These are phyloP conservation scores for Allium fistulosum DNA, from an alignment of 106 monocot species.

Conservation along the genomic window DNA sequence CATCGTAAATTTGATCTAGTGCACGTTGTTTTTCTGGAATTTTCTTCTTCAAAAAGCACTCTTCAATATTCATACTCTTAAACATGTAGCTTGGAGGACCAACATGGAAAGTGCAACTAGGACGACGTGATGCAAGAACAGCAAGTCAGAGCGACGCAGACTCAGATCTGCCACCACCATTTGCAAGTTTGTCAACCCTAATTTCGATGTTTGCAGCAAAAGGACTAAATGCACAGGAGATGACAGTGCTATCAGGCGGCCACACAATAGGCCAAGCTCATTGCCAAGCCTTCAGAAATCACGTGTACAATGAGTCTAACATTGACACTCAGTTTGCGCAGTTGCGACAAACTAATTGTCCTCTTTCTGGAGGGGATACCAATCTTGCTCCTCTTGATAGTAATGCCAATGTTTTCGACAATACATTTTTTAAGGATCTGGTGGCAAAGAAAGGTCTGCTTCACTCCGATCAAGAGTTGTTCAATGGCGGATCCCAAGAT, in stretches of 20 bases:
- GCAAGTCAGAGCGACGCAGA: slow-evolving; percentile 21
- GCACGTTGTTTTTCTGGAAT: no score
- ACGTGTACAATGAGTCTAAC: slow-evolving; percentile 21
- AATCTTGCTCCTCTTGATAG: slow-evolving; percentile 19
- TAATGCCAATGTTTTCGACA: slow-evolving; percentile 5
- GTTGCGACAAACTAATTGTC: slow-evolving; percentile 8
- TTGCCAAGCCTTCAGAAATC: slow-evolving; percentile 15
- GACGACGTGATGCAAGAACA: slow-evolving; percentile 22
- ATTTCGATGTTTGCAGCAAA: slow-evolving; percentile 10
- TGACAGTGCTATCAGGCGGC: slow-evolving; percentile 34
- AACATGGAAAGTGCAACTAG: slow-evolving; percentile 23
- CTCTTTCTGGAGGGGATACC: slow-evolving; percentile 11
- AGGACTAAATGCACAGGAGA: slow-evolving; percentile 18
- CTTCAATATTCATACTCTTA: background rate
- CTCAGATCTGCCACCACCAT: slow-evolving; percentile 14
- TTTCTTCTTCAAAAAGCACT: no score
- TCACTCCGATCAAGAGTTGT: slow-evolving; percentile 26
- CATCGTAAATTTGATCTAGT: no score
- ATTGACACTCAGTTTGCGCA: slow-evolving; percentile 12
- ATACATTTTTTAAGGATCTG: slow-evolving; percentile 21
- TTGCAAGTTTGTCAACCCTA: slow-evolving; percentile 12
- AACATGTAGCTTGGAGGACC: slow-evolving; percentile 27
- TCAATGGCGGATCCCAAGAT: slow-evolving; percentile 14
- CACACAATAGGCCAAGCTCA: slow-evolving; percentile 35
- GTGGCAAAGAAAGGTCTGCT: slow-evolving; percentile 5